Base-by-base conservation (phyloP, 495 filamentous ascomycete species). In the Aspergillus funiculosus region DNA sequence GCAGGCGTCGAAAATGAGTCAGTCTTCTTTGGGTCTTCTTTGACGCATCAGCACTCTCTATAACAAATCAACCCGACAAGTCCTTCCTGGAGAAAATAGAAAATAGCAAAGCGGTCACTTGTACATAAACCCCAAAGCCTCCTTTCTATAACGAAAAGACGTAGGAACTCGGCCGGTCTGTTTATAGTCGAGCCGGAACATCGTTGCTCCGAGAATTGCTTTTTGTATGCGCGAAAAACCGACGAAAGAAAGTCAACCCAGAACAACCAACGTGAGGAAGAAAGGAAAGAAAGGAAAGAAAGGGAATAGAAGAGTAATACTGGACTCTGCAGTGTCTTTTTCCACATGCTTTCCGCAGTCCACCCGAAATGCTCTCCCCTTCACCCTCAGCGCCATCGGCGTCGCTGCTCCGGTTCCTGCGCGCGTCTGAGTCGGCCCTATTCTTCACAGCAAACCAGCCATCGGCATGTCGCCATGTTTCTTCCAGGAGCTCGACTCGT, bases 391-490 rank as follows among this genome's bases (percentile, higher is more conserved):
- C 69, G 31, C 82, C 83, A 17, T 86, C 82, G 25, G 59, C 69
- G 31, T 67, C 69, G 24, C 66, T 85, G 6, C 67, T 87, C 47
- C 76, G 73, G 26, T 86, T 81, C 46, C 66, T 87, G 28, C 75
- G 74, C 39, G 70, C 69, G 59, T 74, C 78, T 18, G 76, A 80
- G 41, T 66, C 64, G 35, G 41, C 67, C 10, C 69, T 61, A 43
- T 75, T 74, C 51, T 75, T 79, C 64, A 70, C 58, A 20, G 54
- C 66, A 9, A 72, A 66, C 51, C 58, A 47, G 36, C 36, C 71
- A 43, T 63, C 61, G 43, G 30, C 46, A 43, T 61, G 63, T 50
- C 42, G 46, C 38, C 51, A 45, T 47, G 38, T 41, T 24, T 39
- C 50, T 32, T 27, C 38, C 15, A 46, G 41, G 5, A 10, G 15